These are phyloP conservation scores for Nephromyces sp. DNA, from an alignment of 169 alveolate genomes.

Conservation along the genomic window DNA sequence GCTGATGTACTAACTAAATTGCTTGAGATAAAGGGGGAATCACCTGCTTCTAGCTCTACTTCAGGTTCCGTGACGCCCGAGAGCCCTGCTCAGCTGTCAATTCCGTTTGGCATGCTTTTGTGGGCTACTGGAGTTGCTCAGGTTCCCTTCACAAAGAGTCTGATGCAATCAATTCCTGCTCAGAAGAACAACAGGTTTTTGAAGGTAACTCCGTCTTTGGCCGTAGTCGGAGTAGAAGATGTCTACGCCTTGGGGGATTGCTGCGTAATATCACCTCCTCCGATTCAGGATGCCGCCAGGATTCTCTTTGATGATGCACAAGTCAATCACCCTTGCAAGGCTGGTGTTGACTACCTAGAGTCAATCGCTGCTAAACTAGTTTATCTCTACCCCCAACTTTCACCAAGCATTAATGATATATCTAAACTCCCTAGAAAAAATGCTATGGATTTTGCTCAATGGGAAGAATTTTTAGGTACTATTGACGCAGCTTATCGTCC, in stretches of 20 bases:
- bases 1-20: too few species aligned
- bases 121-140: slow-evolving; percentile 55
- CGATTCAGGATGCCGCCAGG: slow-evolving; percentile 21
- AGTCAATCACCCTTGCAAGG: too few species aligned
- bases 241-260: slow-evolving; percentile 47
- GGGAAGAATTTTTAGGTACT: too few species aligned
- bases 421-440: not conserved
- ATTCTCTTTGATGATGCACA: slow-evolving; percentile 6
- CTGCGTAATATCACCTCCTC: slow-evolving; percentile 24
- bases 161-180: slow-evolving; percentile 23
- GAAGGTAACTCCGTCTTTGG: slow-evolving; percentile 14
- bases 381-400: slow-evolving; percentile 15
- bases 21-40: too few species aligned
- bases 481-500: slow-evolving; percentile 33
- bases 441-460: too few species aligned
- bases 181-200: slow-evolving; percentile 16
- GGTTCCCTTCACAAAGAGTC: slow-evolving; percentile 25
- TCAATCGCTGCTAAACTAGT: not conserved
- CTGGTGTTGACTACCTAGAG: slow-evolving; percentile 20
- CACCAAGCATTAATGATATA: not conserved
- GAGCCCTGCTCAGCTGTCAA: not conserved
- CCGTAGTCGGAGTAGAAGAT: slow-evolving; percentile 25
- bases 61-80: not conserved
- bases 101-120: slow-evolving; percentile 40
- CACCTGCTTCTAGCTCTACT: too few species aligned